Percentiles rank a stretch among this genome's conserved stretches.
Evolutionary conservation across 768 basidiomycete species (phyloP).

Genomic region (Boletus reticuloceps): DNA sequence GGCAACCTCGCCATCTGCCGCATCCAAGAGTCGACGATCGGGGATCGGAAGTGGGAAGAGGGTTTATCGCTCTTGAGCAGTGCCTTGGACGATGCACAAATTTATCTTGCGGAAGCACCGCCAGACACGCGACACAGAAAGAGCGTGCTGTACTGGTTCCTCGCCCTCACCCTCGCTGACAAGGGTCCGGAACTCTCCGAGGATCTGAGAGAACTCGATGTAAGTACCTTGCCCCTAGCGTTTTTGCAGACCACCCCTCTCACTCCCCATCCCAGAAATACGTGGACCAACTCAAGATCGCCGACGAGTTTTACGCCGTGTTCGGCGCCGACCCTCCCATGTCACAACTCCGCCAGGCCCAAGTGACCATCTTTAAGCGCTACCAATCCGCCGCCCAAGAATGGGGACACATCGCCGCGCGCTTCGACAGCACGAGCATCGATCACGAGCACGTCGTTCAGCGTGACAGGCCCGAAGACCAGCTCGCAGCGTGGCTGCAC

Average conservation of each 20-base stretch:
- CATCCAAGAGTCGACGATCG: conserved; percentile 42
- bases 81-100: conserved; percentile 58
- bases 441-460: conserved; percentile 31
- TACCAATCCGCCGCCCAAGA: conserved; percentile 45
- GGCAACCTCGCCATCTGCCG: conserved; percentile 51
- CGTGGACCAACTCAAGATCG: conserved; percentile 43
- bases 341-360: conserved; percentile 52
- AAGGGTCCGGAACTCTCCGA: conserved; percentile 48
- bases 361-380: conserved; percentile 47
- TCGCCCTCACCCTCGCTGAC: conserved; percentile 50
- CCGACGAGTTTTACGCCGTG: conserved; percentile 51
- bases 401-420: conserved; percentile 45
- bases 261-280: conserved; percentile 31
- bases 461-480: conserved; percentile 48
- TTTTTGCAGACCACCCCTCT: background rate
- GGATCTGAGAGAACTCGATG: conserved; percentile 52
- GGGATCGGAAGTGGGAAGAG: conserved; percentile 51
- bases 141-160: conserved; percentile 58
- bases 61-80: conserved; percentile 60
- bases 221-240: conserved; percentile 16
- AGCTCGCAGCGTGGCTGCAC: conserved; percentile 58
- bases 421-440: conserved; percentile 31
- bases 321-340: conserved; percentile 46
- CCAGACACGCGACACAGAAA: conserved; percentile 63
- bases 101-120: conserved; percentile 52